Conservation (phyloP, 208 protist species). For the Crithidia acanthocephali region DNA sequence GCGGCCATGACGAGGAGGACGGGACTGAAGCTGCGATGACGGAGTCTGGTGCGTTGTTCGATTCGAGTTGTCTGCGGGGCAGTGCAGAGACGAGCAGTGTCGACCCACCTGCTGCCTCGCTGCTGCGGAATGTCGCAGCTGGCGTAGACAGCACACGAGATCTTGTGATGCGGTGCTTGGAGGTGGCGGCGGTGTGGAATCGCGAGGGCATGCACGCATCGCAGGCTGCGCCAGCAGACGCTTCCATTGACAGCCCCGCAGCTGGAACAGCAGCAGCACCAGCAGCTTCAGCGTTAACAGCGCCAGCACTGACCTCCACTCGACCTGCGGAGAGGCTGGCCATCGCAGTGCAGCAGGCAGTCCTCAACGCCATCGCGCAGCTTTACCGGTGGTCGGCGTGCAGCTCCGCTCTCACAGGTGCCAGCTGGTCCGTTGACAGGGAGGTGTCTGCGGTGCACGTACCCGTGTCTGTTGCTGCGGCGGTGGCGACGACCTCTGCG, state of each 20-base stretch:
- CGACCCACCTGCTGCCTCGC: background rate
- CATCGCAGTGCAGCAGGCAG: conserved; percentile 1
- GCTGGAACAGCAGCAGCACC: background rate
- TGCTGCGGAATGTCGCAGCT: conserved; percentile 7
- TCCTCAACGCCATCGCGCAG: conserved; percentile 8
- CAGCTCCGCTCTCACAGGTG: background rate
- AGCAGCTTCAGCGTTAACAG: too few species aligned
- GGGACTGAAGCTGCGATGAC: background rate
- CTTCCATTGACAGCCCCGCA: too few species aligned
- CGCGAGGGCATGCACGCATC: background rate
- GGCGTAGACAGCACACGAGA: conserved; percentile 6
- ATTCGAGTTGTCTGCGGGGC: too few species aligned
- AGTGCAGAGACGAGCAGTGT: background rate
- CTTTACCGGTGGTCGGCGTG: conserved; percentile 15
- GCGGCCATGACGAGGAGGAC: background rate
- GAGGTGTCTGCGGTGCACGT: background rate
- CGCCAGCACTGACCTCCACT: background rate
- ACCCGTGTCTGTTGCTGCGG: background rate
- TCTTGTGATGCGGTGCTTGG: background rate
- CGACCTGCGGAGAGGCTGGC: conserved; percentile 4
- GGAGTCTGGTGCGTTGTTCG: too few species aligned
- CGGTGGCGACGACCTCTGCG: background rate
- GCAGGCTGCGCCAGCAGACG: too few species aligned
- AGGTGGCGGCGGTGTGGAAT: background rate
- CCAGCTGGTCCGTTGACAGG: background rate